Percentiles rank a stretch among this genome's conserved stretches.
phyloP scores from a whole-genome alignment of 495 filamentous ascomycete genomes.

The Symbiotaphrina buchneri region DNA sequence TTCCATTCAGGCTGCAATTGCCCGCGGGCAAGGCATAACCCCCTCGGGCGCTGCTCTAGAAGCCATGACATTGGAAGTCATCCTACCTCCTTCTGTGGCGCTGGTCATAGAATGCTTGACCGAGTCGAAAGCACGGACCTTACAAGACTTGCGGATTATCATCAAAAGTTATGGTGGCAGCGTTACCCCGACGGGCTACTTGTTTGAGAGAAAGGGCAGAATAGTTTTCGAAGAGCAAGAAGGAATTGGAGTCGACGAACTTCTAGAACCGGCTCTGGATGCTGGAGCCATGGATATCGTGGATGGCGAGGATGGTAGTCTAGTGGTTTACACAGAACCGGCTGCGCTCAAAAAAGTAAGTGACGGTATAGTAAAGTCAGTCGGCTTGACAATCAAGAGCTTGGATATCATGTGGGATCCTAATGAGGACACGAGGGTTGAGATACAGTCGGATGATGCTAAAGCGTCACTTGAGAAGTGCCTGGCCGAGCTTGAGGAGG shows the following conservation, averaged over 20 bases:
- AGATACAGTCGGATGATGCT: slow-evolving; percentile 29
- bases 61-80: slow-evolving; percentile 53
- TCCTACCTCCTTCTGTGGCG: slow-evolving; percentile 56
- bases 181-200: slow-evolving; percentile 49
- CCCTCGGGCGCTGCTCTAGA: slow-evolving; percentile 50
- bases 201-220: slow-evolving; percentile 62
- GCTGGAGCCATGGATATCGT: slow-evolving; percentile 66
- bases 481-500: slow-evolving; percentile 23
- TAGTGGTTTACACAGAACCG: slow-evolving; percentile 57
- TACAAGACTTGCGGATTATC: slow-evolving; percentile 43
- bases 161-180: slow-evolving; percentile 49
- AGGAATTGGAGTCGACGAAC: slow-evolving; percentile 39
- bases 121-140: slow-evolving; percentile 48
- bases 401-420: slow-evolving; percentile 72
- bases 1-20: slow-evolving; percentile 61
- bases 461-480: slow-evolving; percentile 5
- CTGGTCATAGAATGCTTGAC: slow-evolving; percentile 68
- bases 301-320: slow-evolving; percentile 39
- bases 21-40: slow-evolving; percentile 67
- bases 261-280: slow-evolving; percentile 69
- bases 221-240: slow-evolving; percentile 43
- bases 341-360: slow-evolving; percentile 39
- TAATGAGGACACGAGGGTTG: slow-evolving; percentile 53
- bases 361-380: slow-evolving; percentile 29
- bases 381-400: slow-evolving; percentile 38